A percentile compares a stretch with the other conserved stretches of the same genome.
Evolutionary conservation across 2,329 filamentous ascomycete species (phyloP).

Genomic region (Daldinia sp.): DNA sequence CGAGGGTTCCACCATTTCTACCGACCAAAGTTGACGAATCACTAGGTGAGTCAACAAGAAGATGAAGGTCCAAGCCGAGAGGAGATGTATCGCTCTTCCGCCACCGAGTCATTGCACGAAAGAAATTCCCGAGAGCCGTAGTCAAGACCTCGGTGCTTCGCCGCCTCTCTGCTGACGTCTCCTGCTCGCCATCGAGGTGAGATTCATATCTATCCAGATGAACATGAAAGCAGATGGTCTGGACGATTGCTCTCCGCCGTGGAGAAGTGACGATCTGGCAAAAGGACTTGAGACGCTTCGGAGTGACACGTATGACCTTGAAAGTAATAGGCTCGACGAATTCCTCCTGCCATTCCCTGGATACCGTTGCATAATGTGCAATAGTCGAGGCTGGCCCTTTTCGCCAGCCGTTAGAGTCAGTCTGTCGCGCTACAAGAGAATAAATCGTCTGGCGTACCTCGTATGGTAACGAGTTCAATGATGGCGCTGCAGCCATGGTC

Average conservation of each 20-base stretch:
- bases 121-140: constrained; percentile 23
- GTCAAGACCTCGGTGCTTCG: constrained; percentile 26
- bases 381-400: constrained; percentile 11
- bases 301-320: constrained; percentile 23
- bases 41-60: constrained; percentile 32
- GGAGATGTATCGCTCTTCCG: constrained; percentile 22
- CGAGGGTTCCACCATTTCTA: constrained; percentile 10
- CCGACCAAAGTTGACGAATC: constrained; percentile 17
- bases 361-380: constrained; percentile 29
- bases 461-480: constrained; percentile 33
- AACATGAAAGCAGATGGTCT: constrained; percentile 30
- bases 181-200: constrained; percentile 22
- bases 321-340: constrained; percentile 31
- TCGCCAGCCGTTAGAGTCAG: constrained; percentile 15
- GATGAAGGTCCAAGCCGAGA: constrained; percentile 26
- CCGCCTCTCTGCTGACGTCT: constrained; percentile 22
- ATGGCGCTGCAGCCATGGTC: constrained; percentile 17
- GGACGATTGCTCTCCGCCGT: constrained; percentile 26
- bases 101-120: constrained; percentile 29
- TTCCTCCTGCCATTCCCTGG: constrained; percentile 30
- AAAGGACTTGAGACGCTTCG: constrained; percentile 26
- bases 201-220: constrained; percentile 25
- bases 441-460: constrained; percentile 35
- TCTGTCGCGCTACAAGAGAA: constrained; percentile 25
- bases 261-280: constrained; percentile 21